phyloP scores from a whole-genome alignment of 2,329 filamentous ascomycete species.

The Botrytis galanthina region DNA sequence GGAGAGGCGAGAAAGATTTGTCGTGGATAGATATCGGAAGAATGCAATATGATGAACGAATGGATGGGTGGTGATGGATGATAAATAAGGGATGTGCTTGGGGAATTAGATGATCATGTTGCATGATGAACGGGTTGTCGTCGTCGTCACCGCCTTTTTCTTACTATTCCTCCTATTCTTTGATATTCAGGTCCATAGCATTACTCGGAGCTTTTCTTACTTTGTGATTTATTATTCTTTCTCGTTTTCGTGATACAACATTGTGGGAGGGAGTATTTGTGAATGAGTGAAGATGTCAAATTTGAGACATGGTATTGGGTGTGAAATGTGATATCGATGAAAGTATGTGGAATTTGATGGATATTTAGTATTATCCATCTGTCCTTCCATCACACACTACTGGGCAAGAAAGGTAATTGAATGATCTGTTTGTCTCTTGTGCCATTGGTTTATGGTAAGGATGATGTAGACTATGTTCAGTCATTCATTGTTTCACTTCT shows the following conservation, averaged over 20 bases:
- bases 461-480: background rate
- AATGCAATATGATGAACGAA: constrained; percentile 17
- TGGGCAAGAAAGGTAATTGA: background rate
- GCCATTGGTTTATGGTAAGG: background rate
- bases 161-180: constrained; percentile 16
- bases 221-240: background rate
- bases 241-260: background rate
- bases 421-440: background rate
- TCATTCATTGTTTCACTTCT: background rate
- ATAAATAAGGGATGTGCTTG: constrained; percentile 7
- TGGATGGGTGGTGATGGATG: constrained; percentile 18
- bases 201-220: constrained; percentile 21
- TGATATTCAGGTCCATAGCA: constrained; percentile 23
- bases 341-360: background rate
- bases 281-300: background rate
- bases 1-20: constrained; percentile 3
- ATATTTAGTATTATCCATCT: background rate
- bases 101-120: constrained; percentile 13
- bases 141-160: constrained; percentile 17
- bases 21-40: constrained; percentile 19
- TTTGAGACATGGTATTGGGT: background rate
- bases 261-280: background rate
- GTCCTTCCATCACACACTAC: background rate
- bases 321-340: background rate
- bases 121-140: constrained; percentile 15